Base-by-base conservation (phyloP, 139 green algal species). In the Coccomyxa sp. region DNA sequence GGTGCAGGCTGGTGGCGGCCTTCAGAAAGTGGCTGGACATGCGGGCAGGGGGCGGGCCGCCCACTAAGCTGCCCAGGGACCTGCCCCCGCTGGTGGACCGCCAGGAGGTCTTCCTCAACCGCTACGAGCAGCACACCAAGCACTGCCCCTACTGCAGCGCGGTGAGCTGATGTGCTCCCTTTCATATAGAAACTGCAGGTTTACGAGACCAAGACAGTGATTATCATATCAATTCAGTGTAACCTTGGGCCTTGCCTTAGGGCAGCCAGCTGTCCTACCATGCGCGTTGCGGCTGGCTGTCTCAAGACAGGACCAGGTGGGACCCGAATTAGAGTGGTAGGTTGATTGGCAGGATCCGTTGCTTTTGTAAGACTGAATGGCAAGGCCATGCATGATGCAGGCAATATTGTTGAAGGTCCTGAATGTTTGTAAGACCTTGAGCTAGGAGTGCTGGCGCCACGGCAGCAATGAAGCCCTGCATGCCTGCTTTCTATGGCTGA, bases 51-150 rank as follows among this genome's bases (percentile, higher is more conserved):
- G 70, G 70, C 6, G 35, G 50, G 16, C 75, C 75, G 22, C 35
- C 9, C 8, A 41, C 68, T 40, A 6, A 34, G 22, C 35, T 24
- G 1, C 29, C 27, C 24, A 27, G n/a, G 31, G 8, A 33, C 55
- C 44, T 39, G 44, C 31, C 44, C 27, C 73, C 70, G 27, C 33
- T 55, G 44, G 14, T 16, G 7, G 34, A 36, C 33, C 58, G 44
- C n/a, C 72, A 55, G 72, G 36, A 73, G 22, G 54, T 69, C 29
- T 54, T 82, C 7, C 78, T 82, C 38, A 55, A 82, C 78, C 41
- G 78, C 41, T 82, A 75, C 55, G 58, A 78, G 7, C 78, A 82
- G 72, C 78, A 82, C 55, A 82, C 78, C 16, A 40, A 74, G 72
- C 55, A 78, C 72, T 78, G 78, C 78, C 74, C 75, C 36, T 69